Base-by-base conservation (phyloP, 148 eudicot genomes). In the Suaeda aralocaspica region DNA sequence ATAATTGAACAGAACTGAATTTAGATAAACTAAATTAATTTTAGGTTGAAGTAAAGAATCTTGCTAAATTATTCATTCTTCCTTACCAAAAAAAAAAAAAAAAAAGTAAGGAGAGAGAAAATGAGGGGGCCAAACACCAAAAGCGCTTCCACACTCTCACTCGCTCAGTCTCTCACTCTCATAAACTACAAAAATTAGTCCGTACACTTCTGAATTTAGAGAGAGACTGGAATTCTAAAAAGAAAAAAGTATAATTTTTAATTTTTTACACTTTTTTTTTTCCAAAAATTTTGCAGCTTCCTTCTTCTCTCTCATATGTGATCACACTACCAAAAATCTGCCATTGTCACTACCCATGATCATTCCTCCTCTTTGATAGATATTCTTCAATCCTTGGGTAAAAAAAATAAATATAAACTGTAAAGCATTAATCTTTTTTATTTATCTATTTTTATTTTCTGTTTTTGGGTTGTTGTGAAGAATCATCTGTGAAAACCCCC, bases 111-210 rank as follows among this genome's bases (percentile, higher is more conserved):
- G 15, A 58, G 28, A 29, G 36, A 19, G 12, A 29, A 58, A 15
- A 29, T 9, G 21, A n/a, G n/a, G n/a, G 62, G 61, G 30, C 63
- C 63, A 59, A 58, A 58, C 41, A n/a, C 8, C 41, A 36, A 36
- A 36, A 36, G 62, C 28, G 63, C 11, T 16, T 8, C 30, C 63
- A 58, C 63, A 30, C 42, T 15, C 64, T 30, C 64, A n/a, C n/a
- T n/a, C n/a, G n/a, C n/a, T n/a, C n/a, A n/a, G n/a, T n/a, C 42
- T 15, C 64, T 30, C 64, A 59, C 64, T 30, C 64, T 56, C 60
- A 51, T 24, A 51, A 51, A 51, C 56, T 56, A 56, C 64, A 59
- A 59, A 31, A 4, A 33, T 18, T 42, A 63, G 50, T 63, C 50
- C 67, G 67, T 63, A 63, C 66, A 8, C 29, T 1, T 4, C 66